Evolutionary conservation across 306 rosid genomes (phyloP).

Genomic region (Vigna unguiculata): DNA sequence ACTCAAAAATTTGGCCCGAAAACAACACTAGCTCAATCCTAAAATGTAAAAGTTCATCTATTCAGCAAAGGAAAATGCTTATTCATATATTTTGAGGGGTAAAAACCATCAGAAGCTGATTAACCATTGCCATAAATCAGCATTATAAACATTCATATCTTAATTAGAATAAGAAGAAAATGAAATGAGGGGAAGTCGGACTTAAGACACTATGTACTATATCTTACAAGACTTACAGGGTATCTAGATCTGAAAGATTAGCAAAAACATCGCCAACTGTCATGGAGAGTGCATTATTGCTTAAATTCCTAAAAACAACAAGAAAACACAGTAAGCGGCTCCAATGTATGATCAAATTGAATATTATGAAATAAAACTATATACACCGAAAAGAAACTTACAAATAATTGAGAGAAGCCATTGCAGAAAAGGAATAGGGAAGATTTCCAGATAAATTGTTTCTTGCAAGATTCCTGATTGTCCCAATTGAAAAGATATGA

Average conservation of each 20-base stretch:
- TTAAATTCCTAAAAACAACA: conserved; percentile 70
- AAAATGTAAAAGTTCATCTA: conserved; percentile 1
- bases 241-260: conserved; percentile 60
- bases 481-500: conserved; percentile 25
- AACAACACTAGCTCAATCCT: neutral
- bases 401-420: conserved; percentile 76
- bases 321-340: conserved; percentile 23
- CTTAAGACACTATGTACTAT: conserved; percentile 33
- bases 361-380: conserved; percentile 6
- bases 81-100: neutral
- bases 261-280: conserved; percentile 71
- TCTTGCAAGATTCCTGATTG: conserved; percentile 77
- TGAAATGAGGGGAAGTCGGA: conserved; percentile 21
- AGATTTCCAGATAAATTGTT: conserved; percentile 88
- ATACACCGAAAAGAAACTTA: conserved; percentile 58
- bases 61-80: neutral
- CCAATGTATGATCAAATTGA: conserved; percentile 39
- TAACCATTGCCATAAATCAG: conserved; percentile 10
- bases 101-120: neutral
- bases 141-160: neutral
- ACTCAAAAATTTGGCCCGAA: neutral
- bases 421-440: conserved; percentile 87
- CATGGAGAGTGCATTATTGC: conserved; percentile 69
- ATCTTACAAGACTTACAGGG: conserved; percentile 91
- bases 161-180: conserved; percentile 14